phyloP scores from a whole-genome alignment of 2,329 filamentous ascomycete genomes.

The Apiospora kogelbergensis region DNA sequence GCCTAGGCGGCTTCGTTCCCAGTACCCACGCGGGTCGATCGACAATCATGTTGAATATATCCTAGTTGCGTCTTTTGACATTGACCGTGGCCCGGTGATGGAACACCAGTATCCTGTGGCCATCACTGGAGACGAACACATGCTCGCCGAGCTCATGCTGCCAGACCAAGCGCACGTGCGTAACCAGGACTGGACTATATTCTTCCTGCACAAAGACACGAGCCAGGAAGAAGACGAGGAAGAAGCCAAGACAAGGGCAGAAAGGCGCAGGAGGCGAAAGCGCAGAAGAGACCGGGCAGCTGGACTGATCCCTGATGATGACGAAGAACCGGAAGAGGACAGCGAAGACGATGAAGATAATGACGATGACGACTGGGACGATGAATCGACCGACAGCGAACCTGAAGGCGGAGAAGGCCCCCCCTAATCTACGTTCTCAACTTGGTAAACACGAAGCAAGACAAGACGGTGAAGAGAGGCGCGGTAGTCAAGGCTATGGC shows the following conservation, averaged over 20 bases:
- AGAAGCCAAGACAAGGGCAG: slow-evolving; percentile 59
- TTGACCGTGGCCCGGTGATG: slow-evolving; percentile 95
- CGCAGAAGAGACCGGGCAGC: slow-evolving; percentile 51
- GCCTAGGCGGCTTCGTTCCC: slow-evolving; percentile 63
- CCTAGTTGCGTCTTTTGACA: slow-evolving; percentile 94
- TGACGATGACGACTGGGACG: slow-evolving; percentile 39
- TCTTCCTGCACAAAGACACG: slow-evolving; percentile 95
- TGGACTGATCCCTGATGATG: slow-evolving; percentile 43
- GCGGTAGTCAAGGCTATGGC: slow-evolving; percentile 98
- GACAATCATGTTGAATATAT: slow-evolving; percentile 99
- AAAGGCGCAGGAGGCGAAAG: slow-evolving; percentile 50
- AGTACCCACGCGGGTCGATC: slow-evolving; percentile 70
- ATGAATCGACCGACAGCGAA: slow-evolving; percentile 56
- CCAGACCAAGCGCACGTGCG: slow-evolving; percentile 94
- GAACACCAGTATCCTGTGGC: slow-evolving; percentile 95
- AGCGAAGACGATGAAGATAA: slow-evolving; percentile 47
- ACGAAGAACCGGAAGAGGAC: slow-evolving; percentile 37
- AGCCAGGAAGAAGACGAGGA: slow-evolving; percentile 79
- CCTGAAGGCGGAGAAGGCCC: slow-evolving; percentile 77
- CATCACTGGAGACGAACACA: slow-evolving; percentile 95
- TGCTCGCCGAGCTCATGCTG: slow-evolving; percentile 97
- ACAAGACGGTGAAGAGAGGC: slow-evolving; percentile 88
- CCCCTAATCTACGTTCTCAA: slow-evolving; percentile 97
- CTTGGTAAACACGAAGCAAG: slow-evolving; percentile 96
- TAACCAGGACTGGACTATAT: slow-evolving; percentile 98